Percentiles rank a stretch among this genome's conserved stretches.
These are phyloP conservation scores for Gymnopilus dilepis DNA, from an alignment of 768 basidiomycete species.

Conservation along the genomic window DNA sequence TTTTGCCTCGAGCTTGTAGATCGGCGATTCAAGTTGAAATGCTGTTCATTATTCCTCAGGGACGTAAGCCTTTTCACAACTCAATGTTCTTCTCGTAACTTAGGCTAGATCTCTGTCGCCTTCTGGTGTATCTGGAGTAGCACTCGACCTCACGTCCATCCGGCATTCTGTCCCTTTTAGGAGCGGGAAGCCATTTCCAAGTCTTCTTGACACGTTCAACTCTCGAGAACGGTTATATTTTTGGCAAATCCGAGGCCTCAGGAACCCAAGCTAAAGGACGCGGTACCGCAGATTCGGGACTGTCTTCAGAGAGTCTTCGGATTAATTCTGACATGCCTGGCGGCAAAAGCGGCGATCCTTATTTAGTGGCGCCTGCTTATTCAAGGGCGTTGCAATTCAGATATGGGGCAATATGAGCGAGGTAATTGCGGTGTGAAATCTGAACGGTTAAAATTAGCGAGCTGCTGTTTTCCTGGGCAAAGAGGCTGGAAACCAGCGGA, in stretches of 20 bases:
- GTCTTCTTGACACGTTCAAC: not conserved
- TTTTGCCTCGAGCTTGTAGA: no score
- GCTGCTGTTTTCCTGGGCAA: not conserved
- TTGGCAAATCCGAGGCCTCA: not conserved
- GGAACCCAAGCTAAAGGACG: not conserved
- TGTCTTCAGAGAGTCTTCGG: not conserved
- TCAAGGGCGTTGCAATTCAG: not conserved
- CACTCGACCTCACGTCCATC: not conserved
- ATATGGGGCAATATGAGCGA: not conserved
- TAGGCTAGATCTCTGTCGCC: no score
- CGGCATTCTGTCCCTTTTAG: not conserved
- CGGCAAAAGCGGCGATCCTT: not conserved
- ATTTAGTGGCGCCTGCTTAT: not conserved
- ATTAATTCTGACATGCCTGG: not conserved
- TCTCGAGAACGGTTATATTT: not conserved
- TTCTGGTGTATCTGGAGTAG: no score
- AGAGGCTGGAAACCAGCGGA: not conserved
- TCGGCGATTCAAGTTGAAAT: no score
- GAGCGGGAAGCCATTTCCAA: not conserved
- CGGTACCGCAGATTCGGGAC: not conserved
- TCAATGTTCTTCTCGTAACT: no score
- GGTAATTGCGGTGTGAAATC: not conserved
- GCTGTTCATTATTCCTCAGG: no score
- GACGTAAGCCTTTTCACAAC: no score
- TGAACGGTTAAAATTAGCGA: not conserved